These are phyloP conservation scores for Karstenula rhodostoma DNA, from an alignment of 2,329 filamentous ascomycete species.

Conservation along the genomic window DNA sequence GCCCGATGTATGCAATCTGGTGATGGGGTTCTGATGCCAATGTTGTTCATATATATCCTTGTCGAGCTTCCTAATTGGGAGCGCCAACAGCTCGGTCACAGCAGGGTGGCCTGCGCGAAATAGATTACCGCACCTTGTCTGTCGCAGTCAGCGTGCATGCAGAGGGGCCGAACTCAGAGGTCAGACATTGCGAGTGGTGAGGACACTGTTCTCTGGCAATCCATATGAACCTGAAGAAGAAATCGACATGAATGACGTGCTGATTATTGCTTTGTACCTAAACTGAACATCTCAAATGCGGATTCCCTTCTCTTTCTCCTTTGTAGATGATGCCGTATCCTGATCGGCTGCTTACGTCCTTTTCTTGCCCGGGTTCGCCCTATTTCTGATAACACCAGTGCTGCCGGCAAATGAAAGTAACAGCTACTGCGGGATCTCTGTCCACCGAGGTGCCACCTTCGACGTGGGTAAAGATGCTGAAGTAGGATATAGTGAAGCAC, in stretches of 20 bases:
- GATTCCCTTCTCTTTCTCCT: background rate
- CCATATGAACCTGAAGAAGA: background rate
- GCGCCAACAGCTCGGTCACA: background rate
- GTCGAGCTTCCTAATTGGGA: slow-evolving; percentile 6
- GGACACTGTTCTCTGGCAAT: background rate
- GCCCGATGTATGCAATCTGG: background rate
- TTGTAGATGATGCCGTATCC: background rate
- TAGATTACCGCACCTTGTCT: background rate
- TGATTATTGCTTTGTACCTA: background rate
- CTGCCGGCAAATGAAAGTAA: background rate
- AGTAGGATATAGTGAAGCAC: background rate
- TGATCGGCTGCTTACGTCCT: background rate
- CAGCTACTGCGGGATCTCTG: background rate
- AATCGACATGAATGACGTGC: background rate
- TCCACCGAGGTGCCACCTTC: background rate
- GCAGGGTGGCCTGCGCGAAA: background rate
- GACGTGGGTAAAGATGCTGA: background rate
- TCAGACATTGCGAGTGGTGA: background rate
- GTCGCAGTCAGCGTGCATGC: background rate
- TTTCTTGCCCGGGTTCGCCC: background rate
- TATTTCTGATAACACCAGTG: background rate
- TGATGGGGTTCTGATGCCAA: background rate
- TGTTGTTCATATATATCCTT: background rate
- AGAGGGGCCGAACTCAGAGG: background rate
- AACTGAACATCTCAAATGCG: background rate